These are phyloP conservation scores for Pueraria montana DNA, from an alignment of 306 rosid genomes.

Conservation along the genomic window DNA sequence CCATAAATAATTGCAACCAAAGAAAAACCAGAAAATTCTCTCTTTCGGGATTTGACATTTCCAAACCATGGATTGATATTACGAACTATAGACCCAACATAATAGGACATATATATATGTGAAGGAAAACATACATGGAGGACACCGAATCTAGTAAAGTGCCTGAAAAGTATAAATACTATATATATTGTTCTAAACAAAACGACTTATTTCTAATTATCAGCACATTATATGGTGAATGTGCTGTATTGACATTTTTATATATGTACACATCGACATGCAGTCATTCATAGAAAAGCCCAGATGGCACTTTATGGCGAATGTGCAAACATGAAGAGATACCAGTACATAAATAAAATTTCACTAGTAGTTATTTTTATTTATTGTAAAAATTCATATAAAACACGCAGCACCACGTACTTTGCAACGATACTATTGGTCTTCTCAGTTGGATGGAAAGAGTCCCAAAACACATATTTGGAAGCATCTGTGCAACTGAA, in stretches of 20 bases:
- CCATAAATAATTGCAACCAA: not conserved
- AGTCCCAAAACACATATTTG: constrained; percentile 73
- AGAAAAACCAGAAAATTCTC: not conserved
- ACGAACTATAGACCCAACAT: constrained; percentile 18
- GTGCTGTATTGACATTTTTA: constrained; percentile 40
- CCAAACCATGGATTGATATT: constrained; percentile 27
- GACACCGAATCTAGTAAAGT: not conserved
- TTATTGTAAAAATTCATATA: constrained; percentile 41
- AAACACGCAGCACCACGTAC: constrained; percentile 51
- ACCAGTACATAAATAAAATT: constrained; percentile 23
- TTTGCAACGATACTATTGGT: constrained; percentile 60
- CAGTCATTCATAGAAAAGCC: constrained; percentile 21
- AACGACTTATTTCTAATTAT: constrained; percentile 37
- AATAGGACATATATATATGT: constrained; percentile 8
- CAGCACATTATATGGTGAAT: constrained; percentile 49
- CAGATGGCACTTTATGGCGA: constrained; percentile 25
- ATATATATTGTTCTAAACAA: constrained; percentile 31
- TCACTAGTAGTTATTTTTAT: not conserved
- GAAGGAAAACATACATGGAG: not conserved
- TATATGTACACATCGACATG: constrained; percentile 37
- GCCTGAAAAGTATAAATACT: not conserved
- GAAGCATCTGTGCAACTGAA: constrained; percentile 80
- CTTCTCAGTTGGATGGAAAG: constrained; percentile 67
- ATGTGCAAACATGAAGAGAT: constrained; percentile 18
- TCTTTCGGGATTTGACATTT: not conserved